Evolutionary conservation across 345 rosid species (phyloP).

Genomic region (Gossypium arboreum): DNA sequence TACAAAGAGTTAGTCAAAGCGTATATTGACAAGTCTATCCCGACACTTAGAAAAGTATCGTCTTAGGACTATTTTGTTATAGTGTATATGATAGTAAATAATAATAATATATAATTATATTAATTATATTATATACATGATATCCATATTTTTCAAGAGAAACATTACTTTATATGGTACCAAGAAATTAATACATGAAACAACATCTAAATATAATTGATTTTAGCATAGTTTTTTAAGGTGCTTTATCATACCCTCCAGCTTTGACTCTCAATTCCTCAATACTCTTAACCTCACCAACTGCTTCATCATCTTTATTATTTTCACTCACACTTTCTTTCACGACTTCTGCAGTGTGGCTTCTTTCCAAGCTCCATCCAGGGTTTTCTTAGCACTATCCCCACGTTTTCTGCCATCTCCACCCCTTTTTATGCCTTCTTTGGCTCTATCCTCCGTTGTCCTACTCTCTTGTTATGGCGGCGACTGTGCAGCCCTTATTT

Average conservation of each 20-base stretch:
- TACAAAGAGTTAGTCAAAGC: too few species aligned
- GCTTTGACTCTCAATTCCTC: conserved; percentile 3
- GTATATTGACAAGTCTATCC: too few species aligned
- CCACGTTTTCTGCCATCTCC: conserved; percentile 30
- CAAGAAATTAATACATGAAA: too few species aligned
- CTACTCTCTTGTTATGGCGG: not conserved
- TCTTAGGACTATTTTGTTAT: too few species aligned
- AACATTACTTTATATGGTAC: too few species aligned
- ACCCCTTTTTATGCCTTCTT: conserved; percentile 42
- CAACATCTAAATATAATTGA: too few species aligned
- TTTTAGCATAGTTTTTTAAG: not conserved
- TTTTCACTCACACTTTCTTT: conserved; percentile 23
- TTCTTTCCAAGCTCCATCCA: conserved; percentile 49
- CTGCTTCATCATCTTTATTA: conserved; percentile 11
- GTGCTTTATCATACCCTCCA: not conserved
- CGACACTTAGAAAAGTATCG: too few species aligned
- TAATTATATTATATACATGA: too few species aligned
- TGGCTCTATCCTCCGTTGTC: conserved; percentile 31
- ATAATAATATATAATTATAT: too few species aligned
- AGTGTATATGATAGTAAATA: too few species aligned
- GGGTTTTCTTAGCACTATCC: conserved; percentile 30
- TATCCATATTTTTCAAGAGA: too few species aligned
- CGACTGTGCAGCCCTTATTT: conserved; percentile 16
- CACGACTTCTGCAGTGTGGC: conserved; percentile 28
- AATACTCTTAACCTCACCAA: conserved; percentile 28